phyloP scores from a whole-genome alignment of 305 asterid species.

The Plantago lanceolata region DNA sequence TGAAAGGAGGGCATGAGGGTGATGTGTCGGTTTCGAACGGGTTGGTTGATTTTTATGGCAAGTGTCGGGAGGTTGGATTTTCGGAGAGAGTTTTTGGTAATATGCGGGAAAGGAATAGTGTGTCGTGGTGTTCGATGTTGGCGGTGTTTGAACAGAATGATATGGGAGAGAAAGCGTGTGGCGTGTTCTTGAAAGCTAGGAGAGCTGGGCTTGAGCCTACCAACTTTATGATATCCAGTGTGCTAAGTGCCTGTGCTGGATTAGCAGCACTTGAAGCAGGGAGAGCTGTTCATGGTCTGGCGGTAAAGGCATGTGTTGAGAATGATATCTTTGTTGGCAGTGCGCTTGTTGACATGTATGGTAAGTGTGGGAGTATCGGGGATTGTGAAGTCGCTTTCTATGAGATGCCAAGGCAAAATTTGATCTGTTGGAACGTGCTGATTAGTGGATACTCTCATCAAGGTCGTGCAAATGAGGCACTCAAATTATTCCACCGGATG shows the following conservation, averaged over 20 bases:
- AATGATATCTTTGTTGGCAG: constrained; percentile 69
- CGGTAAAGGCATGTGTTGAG: constrained; percentile 68
- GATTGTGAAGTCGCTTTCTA: constrained; percentile 57
- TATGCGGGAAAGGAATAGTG: constrained; percentile 49
- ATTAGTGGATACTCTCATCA: constrained; percentile 85
- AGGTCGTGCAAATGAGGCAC: constrained; percentile 64
- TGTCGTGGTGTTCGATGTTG: constrained; percentile 87
- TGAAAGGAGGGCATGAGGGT: constrained; percentile 49
- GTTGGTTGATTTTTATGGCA: constrained; percentile 77
- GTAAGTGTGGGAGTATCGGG: constrained; percentile 72
- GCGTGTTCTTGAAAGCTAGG: constrained; percentile 44
- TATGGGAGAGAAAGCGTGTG: constrained; percentile 62
- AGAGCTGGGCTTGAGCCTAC: constrained; percentile 49
- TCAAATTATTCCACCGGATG: constrained; percentile 56
- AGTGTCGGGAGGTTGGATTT: constrained; percentile 41
- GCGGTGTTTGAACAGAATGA: constrained; percentile 73
- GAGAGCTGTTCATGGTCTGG: constrained; percentile 60
- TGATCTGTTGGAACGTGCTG: constrained; percentile 74
- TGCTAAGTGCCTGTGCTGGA: constrained; percentile 81
- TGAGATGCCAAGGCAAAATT: constrained; percentile 51
- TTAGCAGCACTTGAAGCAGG: constrained; percentile 71
- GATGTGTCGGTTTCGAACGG: constrained; percentile 68
- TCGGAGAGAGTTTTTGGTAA: constrained; percentile 50
- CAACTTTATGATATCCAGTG: constrained; percentile 71
- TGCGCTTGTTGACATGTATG: constrained; percentile 88